Percentiles rank a stretch among this genome's conserved stretches.
Conservation (phyloP, 768 basidiomycete genomes). For the Roridomyces roridus region DNA sequence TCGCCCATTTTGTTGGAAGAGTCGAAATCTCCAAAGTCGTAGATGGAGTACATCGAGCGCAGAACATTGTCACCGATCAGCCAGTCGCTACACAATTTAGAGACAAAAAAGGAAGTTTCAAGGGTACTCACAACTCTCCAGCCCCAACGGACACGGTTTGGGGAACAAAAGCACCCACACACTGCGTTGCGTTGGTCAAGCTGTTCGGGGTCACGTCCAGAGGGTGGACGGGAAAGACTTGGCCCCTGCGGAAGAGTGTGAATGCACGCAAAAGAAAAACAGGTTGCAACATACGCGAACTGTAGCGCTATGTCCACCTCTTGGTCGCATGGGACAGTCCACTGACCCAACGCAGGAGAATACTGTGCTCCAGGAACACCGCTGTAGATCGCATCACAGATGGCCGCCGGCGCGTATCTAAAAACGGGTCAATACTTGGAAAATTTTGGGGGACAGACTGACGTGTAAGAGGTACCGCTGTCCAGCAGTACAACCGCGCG, state of each 20-base stretch:
- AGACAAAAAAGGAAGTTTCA: conserved; percentile 1
- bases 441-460: conserved; percentile 31
- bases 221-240: conserved; percentile 80
- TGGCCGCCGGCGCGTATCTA: conserved; percentile 72
- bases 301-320: conserved; percentile 85
- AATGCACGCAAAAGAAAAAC: background rate
- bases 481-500: conserved; percentile 81
- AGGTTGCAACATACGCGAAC: conserved; percentile 59
- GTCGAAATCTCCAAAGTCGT: conserved; percentile 85
- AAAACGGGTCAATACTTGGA: conserved; percentile 9
- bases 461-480: conserved; percentile 85
- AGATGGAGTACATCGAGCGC: conserved; percentile 82
- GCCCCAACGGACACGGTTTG: conserved; percentile 60
- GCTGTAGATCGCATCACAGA: conserved; percentile 75
- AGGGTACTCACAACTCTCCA: conserved; percentile 66
- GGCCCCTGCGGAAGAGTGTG: conserved; percentile 52
- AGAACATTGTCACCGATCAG: conserved; percentile 84
- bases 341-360: conserved; percentile 58
- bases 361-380: conserved; percentile 67
- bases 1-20: conserved; percentile 67
- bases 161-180: conserved; percentile 81
- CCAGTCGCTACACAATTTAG: conserved; percentile 66
- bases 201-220: conserved; percentile 69
- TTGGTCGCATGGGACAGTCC: conserved; percentile 74
- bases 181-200: conserved; percentile 51